Conservation (phyloP, 2,329 filamentous ascomycete genomes). For the Rutstroemia sp. region DNA sequence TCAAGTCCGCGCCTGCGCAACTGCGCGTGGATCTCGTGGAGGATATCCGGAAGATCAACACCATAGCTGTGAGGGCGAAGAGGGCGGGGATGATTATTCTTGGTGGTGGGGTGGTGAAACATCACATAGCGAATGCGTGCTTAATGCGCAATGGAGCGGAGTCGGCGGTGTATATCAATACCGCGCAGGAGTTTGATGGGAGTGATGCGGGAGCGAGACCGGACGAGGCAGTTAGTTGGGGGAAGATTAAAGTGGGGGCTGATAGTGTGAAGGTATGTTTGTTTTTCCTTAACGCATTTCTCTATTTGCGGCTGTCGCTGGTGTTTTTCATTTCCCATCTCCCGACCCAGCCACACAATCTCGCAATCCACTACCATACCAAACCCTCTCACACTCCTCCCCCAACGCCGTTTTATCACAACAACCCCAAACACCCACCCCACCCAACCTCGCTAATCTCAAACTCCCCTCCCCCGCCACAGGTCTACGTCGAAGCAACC, state of each 20-base stretch:
- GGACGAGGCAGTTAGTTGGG: constrained; percentile 97
- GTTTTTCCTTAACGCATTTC: constrained; percentile 1
- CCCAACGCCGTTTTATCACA: too few species aligned
- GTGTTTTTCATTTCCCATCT: too few species aligned
- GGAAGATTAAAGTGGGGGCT: constrained; percentile 87
- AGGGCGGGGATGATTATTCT: constrained; percentile 91
- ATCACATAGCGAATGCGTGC: constrained; percentile 96
- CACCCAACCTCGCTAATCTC: background rate
- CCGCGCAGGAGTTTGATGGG: constrained; percentile 93
- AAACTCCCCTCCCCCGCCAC: background rate
- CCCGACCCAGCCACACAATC: too few species aligned
- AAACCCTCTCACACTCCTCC: too few species aligned
- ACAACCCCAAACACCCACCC: too few species aligned
- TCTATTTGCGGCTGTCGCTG: background rate
- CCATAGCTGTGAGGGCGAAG: constrained; percentile 79
- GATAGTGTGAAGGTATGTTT: constrained; percentile 75
- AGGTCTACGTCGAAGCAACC: constrained; percentile 60
- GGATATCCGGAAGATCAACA: constrained; percentile 90
- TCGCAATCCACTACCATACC: too few species aligned
- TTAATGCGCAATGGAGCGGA: constrained; percentile 97
- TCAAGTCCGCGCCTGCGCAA: constrained; percentile 75
- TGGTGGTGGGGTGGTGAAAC: constrained; percentile 92
- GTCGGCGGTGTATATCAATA: constrained; percentile 96
- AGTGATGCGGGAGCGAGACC: constrained; percentile 92
- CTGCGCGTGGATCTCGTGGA: constrained; percentile 86